A percentile compares a stretch with the other conserved stretches of the same genome.
Evolutionary conservation across 2,329 filamentous ascomycete genomes (phyloP).

Genomic region (Penicillium italicum): DNA sequence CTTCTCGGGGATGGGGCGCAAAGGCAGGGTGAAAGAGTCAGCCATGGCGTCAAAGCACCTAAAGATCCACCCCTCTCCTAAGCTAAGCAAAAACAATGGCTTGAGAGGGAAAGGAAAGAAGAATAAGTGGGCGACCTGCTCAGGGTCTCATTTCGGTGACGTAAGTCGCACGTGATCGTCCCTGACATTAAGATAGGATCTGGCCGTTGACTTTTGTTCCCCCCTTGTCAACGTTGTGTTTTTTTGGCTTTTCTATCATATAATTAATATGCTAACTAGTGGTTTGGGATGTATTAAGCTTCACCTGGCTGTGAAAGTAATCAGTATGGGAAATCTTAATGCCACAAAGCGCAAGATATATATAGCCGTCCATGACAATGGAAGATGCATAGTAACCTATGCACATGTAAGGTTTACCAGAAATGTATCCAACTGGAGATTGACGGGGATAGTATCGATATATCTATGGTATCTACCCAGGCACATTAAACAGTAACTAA

Average conservation of each 20-base stretch:
- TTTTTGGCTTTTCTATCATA: no score
- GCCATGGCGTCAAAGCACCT: constrained; percentile 29
- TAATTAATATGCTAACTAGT: no score
- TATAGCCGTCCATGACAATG: background rate
- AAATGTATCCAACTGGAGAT: background rate
- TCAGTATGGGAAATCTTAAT: no score
- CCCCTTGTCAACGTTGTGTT: background rate
- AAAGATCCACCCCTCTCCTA: background rate
- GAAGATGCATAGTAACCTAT: background rate
- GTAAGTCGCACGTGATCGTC: constrained; percentile 6
- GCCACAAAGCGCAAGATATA: background rate
- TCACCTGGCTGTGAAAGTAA: background rate
- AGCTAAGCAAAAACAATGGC: background rate
- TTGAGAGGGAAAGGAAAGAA: background rate
- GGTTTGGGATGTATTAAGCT: background rate
- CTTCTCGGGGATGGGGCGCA: constrained; percentile 53
- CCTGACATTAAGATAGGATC: background rate
- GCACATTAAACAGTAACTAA: background rate
- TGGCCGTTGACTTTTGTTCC: background rate
- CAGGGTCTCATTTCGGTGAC: constrained; percentile 1
- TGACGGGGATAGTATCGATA: background rate
- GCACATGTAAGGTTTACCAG: no score
- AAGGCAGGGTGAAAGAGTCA: constrained; percentile 52
- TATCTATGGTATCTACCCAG: background rate
- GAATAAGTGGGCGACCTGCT: background rate